Percentiles rank a stretch among this genome's conserved stretches.
phyloP scores from a whole-genome alignment of 257 asterid genomes.

The Haberlea rhodopensis region DNA sequence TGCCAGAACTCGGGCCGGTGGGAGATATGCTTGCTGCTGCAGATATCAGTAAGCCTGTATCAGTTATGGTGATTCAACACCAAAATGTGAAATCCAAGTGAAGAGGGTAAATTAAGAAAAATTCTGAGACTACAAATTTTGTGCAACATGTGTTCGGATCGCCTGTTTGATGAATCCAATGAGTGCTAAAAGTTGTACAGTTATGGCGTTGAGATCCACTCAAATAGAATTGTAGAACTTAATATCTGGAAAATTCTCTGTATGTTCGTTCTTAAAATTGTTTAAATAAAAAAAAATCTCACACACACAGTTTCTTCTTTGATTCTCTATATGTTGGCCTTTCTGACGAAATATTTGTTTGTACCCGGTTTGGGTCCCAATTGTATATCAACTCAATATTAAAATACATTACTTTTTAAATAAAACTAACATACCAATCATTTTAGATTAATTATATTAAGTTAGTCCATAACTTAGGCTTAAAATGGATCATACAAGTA shows the following conservation, averaged over 20 bases:
- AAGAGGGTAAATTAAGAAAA: background rate
- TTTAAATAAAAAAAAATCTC: no score
- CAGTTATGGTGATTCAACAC: slow-evolving; percentile 77
- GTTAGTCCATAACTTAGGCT: no score
- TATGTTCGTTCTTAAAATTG: background rate
- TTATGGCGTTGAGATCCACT: background rate
- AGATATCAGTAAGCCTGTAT: slow-evolving; percentile 54
- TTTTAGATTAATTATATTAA: no score
- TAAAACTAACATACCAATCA: no score
- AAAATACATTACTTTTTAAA: no score
- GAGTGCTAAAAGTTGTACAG: background rate
- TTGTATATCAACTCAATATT: no score
- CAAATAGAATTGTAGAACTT: background rate
- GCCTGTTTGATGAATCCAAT: background rate
- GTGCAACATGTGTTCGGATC: background rate
- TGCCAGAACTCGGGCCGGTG: slow-evolving; percentile 76
- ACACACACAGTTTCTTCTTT: no score
- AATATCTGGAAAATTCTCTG: background rate
- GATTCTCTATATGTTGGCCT: background rate
- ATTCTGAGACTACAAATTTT: background rate
- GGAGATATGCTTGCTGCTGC: slow-evolving; percentile 86
- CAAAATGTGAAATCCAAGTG: slow-evolving; percentile 43
- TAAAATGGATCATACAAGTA: no score
- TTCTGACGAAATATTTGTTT: no score
- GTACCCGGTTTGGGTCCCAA: no score